These are phyloP conservation scores for Piedraia hortae DNA, from an alignment of 2,329 filamentous ascomycete genomes.

Conservation along the genomic window DNA sequence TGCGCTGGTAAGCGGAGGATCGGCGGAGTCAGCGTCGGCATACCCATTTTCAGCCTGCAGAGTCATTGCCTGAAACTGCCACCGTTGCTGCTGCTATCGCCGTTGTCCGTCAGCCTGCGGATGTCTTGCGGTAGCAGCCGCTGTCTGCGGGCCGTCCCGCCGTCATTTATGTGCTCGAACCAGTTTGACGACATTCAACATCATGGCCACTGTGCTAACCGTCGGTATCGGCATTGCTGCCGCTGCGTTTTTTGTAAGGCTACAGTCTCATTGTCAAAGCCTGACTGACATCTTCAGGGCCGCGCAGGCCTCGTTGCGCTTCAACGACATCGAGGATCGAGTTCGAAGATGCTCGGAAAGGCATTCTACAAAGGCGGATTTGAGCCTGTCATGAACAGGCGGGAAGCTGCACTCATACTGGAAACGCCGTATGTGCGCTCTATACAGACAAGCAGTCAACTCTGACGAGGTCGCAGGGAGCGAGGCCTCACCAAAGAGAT, in stretches of 20 bases:
- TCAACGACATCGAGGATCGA: constrained; percentile 53
- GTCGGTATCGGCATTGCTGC: constrained; percentile 34
- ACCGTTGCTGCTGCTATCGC: too few species aligned
- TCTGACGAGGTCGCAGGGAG: constrained; percentile 31
- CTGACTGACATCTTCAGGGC: constrained; percentile 28
- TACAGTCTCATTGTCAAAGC: background rate
- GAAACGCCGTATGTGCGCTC: constrained; percentile 61
- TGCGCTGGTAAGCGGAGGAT: constrained; percentile 10
- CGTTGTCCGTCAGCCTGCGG: constrained; percentile 8
- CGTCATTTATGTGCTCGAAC: constrained; percentile 1
- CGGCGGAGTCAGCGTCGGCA: too few species aligned
- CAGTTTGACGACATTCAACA: too few species aligned
- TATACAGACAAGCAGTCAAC: background rate
- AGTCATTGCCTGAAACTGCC: too few species aligned
- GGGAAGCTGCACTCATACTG: constrained; percentile 73
- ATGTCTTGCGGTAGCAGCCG: constrained; percentile 7
- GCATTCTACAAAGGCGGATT: constrained; percentile 98
- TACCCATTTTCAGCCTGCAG: too few species aligned
- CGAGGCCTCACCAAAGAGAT: constrained; percentile 72
- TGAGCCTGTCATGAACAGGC: constrained; percentile 75
- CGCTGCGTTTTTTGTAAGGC: constrained; percentile 34
- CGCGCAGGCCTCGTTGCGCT: constrained; percentile 77
- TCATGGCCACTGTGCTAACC: constrained; percentile 31
- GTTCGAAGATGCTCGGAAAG: constrained; percentile 51
- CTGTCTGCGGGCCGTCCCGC: constrained; percentile 5